Percentiles rank a stretch among this genome's conserved stretches.
Conservation (phyloP, 495 filamentous ascomycete genomes). For the Acidiella bohemica region DNA sequence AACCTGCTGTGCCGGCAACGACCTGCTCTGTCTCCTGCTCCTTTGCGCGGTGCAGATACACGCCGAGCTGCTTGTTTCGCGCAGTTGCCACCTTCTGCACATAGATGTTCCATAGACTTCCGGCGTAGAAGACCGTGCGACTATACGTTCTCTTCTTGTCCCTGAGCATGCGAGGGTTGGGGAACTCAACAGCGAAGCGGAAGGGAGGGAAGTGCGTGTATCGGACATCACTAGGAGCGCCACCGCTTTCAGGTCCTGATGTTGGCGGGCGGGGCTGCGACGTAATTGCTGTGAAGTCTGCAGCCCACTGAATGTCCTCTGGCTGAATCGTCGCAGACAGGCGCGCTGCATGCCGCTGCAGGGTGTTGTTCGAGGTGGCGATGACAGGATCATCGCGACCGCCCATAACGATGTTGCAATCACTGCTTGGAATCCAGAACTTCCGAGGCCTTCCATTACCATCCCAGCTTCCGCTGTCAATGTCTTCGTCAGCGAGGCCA, state of each 20-base stretch:
- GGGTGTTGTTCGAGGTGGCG: slow-evolving; percentile 28
- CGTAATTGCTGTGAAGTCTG: slow-evolving; percentile 34
- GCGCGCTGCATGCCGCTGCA: slow-evolving; percentile 29
- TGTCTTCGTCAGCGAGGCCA: slow-evolving; percentile 17
- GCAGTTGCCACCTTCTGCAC: slow-evolving; percentile 45
- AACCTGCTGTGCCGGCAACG: slow-evolving; percentile 17
- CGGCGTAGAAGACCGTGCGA: slow-evolving; percentile 50
- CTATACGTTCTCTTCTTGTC: slow-evolving; percentile 49
- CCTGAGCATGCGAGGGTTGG: slow-evolving; percentile 40
- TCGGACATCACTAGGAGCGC: slow-evolving; percentile 26
- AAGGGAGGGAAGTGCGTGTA: slow-evolving; percentile 47
- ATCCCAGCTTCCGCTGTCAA: slow-evolving; percentile 38
- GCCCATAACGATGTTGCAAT: slow-evolving; percentile 46
- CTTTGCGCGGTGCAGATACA: slow-evolving; percentile 48
- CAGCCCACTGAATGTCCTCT: slow-evolving; percentile 38
- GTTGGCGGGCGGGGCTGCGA: slow-evolving; percentile 23
- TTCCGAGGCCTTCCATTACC: slow-evolving; percentile 39
- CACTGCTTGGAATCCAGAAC: slow-evolving; percentile 44
- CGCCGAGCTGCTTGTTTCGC: slow-evolving; percentile 43
- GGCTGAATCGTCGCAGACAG: slow-evolving; percentile 35
- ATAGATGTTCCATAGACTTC: slow-evolving; percentile 48
- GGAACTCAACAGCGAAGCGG: slow-evolving; percentile 46
- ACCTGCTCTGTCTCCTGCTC: slow-evolving; percentile 40
- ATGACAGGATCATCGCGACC: slow-evolving; percentile 35
- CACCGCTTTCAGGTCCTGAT: not conserved